These are phyloP conservation scores for Populus euphratica DNA, from an alignment of 345 rosid species.

Conservation along the genomic window DNA sequence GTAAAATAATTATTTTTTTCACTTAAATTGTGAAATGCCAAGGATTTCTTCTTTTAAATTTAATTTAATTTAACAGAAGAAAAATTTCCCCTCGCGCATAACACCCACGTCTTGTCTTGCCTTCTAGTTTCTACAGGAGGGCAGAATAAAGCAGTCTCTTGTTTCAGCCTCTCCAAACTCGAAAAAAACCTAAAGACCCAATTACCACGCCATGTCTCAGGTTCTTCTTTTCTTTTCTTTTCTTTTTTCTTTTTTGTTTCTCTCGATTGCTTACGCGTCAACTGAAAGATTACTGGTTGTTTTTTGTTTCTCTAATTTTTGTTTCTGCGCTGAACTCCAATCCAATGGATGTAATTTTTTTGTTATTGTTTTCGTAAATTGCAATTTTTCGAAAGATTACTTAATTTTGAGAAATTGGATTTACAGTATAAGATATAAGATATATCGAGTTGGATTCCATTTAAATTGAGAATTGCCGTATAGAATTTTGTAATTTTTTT, in stretches of 20 bases:
- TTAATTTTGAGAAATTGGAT: background rate
- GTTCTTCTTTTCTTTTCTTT: conserved; percentile 8
- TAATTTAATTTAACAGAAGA: too few relatives aligned
- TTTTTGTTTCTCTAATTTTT: too few relatives aligned
- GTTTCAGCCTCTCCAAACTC: background rate
- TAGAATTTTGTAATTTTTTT: background rate
- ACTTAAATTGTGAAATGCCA: too few relatives aligned
- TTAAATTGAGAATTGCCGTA: background rate
- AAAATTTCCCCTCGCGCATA: too few relatives aligned
- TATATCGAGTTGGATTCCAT: background rate
- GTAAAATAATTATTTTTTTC: too few relatives aligned
- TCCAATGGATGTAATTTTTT: background rate
- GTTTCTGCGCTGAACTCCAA: background rate
- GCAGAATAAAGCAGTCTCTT: background rate
- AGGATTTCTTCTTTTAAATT: too few relatives aligned
- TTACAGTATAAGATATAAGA: background rate
- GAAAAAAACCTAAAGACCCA: background rate
- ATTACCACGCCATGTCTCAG: conserved; percentile 43
- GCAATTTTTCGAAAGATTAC: too few relatives aligned
- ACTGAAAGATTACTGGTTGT: background rate
- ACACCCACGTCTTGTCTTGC: background rate
- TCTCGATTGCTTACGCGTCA: background rate
- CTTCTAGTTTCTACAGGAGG: background rate
- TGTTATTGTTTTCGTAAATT: background rate
- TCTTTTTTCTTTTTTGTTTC: background rate